Evolutionary conservation across 139 green algal species (phyloP).

Genomic region (Protoeuglena noctilucae): DNA sequence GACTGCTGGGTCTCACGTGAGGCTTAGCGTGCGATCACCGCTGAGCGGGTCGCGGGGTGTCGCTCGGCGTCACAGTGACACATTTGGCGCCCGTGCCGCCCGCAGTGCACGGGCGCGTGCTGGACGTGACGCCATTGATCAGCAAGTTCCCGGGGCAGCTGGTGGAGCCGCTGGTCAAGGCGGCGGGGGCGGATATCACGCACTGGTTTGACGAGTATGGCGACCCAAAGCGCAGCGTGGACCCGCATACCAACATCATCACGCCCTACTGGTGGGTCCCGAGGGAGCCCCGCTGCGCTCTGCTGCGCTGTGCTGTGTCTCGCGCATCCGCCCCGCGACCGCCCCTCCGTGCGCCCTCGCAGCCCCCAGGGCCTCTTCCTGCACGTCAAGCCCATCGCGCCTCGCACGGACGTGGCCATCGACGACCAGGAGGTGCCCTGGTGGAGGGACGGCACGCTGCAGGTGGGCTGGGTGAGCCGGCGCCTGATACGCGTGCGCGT

Average conservation of each 20-base stretch:
- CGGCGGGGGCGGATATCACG: conserved; percentile 46
- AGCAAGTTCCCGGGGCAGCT: conserved; percentile 31
- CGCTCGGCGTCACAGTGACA: too few relatives aligned
- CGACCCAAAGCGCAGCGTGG: conserved; percentile 23
- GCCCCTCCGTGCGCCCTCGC: too few relatives aligned
- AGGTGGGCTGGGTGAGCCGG: conserved; percentile 7
- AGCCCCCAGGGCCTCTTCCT: conserved; percentile 39
- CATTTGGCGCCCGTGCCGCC: too few relatives aligned
- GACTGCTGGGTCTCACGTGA: conserved; percentile 66
- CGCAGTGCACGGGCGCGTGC: conserved; percentile 38
- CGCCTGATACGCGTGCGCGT: conserved; percentile 33
- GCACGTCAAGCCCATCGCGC: conserved; percentile 38
- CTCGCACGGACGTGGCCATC: conserved; percentile 32
- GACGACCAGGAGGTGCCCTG: conserved; percentile 31
- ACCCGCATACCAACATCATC: conserved; percentile 32
- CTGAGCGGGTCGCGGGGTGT: too few relatives aligned
- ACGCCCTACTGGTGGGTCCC: conserved; percentile 24
- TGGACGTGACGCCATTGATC: conserved; percentile 37
- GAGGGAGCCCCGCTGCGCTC: too few relatives aligned
- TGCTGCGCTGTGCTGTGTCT: too few relatives aligned
- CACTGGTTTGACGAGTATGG: conserved; percentile 33
- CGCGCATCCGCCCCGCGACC: too few relatives aligned
- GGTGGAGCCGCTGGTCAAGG: conserved; percentile 34
- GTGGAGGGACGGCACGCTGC: conserved; percentile 38
- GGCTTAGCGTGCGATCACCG: too few relatives aligned